Conservation (phyloP, 2,329 filamentous ascomycete species). For the Pochonia chlamydosporia region DNA sequence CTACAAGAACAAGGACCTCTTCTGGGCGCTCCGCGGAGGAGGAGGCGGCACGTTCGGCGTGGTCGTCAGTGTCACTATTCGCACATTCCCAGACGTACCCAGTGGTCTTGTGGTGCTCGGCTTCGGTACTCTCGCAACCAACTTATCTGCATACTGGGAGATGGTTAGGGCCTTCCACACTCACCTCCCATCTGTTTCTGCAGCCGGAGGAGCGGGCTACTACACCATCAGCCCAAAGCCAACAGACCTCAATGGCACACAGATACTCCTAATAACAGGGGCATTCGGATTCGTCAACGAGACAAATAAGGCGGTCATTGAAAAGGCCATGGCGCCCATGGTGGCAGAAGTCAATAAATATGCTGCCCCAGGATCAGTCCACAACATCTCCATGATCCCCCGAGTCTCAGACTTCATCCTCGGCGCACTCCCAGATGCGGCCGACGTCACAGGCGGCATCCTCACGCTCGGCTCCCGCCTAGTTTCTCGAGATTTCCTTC, state of each 20-base stretch:
- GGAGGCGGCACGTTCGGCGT: constrained; percentile 39
- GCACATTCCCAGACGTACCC: constrained; percentile 31
- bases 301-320: constrained; percentile 3
- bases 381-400: too few species aligned
- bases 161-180: constrained; percentile 21
- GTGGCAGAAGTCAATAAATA: constrained; percentile 1
- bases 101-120: constrained; percentile 22
- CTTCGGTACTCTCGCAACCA: constrained; percentile 20
- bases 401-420: too few species aligned
- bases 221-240: constrained; percentile 22
- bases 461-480: constrained; percentile 14
- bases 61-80: constrained; percentile 35
- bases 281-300: constrained; percentile 9
- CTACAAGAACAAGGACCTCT: constrained; percentile 33
- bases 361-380: constrained; percentile 2
- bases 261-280: constrained; percentile 1
- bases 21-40: constrained; percentile 40
- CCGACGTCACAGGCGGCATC: constrained; percentile 18
- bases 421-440: constrained; percentile 11
- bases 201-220: constrained; percentile 30
- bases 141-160: constrained; percentile 26
- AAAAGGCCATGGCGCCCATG: constrained; percentile 3
- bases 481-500: constrained; percentile 20
- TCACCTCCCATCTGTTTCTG: constrained; percentile 27
- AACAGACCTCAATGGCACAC: constrained; percentile 6